Percentiles rank a stretch among this genome's conserved stretches.
Conservation (phyloP, 805 yeast genomes). For the Candida palmyrensis region DNA sequence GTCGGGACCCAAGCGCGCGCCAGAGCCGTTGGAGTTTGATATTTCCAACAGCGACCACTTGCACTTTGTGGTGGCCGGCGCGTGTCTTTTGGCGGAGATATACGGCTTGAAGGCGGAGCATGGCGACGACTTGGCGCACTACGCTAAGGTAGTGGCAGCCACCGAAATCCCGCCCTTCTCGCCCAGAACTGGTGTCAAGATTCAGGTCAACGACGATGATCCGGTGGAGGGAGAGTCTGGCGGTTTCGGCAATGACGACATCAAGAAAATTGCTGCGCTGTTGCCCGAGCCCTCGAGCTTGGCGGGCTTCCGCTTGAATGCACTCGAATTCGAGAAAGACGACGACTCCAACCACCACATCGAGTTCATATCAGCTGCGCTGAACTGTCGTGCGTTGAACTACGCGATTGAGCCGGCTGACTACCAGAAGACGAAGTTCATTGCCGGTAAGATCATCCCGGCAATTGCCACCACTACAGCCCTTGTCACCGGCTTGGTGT, state of each 20-base stretch:
- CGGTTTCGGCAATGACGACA: constrained; percentile 53
- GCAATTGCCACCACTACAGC: constrained; percentile 99
- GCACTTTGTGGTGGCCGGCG: constrained; percentile 82
- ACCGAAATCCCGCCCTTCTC: constrained; percentile 49
- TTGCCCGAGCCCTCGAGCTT: constrained; percentile 86
- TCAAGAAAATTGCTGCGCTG: constrained; percentile 64
- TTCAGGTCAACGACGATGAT: constrained; percentile 82
- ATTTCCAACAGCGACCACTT: constrained; percentile 71
- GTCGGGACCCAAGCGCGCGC: constrained; percentile 98
- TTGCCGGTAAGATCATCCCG: constrained; percentile 97
- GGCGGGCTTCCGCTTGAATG: constrained; percentile 80
- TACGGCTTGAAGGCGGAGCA: constrained; percentile 81
- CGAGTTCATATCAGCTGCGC: constrained; percentile 92
- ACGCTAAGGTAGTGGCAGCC: constrained; percentile 47
- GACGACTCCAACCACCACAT: constrained; percentile 96
- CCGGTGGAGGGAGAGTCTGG: constrained; percentile 74
- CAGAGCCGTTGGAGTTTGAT: constrained; percentile 78
- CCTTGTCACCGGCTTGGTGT: constrained; percentile 89
- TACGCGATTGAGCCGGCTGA: constrained; percentile 88
- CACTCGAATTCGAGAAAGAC: constrained; percentile 97
- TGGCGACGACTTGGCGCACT: constrained; percentile 47
- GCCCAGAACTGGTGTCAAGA: constrained; percentile 72
- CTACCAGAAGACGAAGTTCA: constrained; percentile 84
- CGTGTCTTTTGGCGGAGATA: constrained; percentile 84
- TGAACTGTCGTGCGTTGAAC: constrained; percentile 92